A percentile compares a stretch with the other conserved stretches of the same genome.
Evolutionary conservation across 2,329 filamentous ascomycete genomes (phyloP).

Genomic region (Hymenoscyphus scutula): DNA sequence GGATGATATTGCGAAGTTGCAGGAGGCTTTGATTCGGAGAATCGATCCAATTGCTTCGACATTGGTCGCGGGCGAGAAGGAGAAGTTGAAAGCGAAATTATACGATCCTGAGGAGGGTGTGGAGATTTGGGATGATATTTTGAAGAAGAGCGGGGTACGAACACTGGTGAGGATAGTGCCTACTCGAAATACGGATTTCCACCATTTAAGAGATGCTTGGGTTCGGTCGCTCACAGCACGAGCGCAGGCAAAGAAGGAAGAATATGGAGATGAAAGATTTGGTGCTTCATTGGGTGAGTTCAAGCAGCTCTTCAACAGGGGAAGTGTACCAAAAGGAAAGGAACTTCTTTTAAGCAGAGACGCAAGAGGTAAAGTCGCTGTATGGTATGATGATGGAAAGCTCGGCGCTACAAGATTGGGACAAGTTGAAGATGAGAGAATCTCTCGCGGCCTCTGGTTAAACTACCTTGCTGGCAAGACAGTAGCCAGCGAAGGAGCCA

Average conservation of each 20-base stretch:
- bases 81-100: slow-evolving; percentile 65
- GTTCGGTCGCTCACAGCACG: slow-evolving; percentile 79
- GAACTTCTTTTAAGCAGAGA: slow-evolving; percentile 73
- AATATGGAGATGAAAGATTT: slow-evolving; percentile 70
- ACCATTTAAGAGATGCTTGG: slow-evolving; percentile 87
- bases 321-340: slow-evolving; percentile 75
- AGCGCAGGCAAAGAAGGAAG: slow-evolving; percentile 56
- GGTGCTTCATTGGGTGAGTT: slow-evolving; percentile 73
- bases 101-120: slow-evolving; percentile 68
- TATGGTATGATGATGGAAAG: slow-evolving; percentile 62
- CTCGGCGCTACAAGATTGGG: slow-evolving; percentile 59
- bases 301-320: slow-evolving; percentile 76
- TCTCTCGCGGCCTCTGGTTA: slow-evolving; percentile 81
- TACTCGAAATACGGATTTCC: slow-evolving; percentile 91
- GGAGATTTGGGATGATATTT: slow-evolving; percentile 69
- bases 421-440: slow-evolving; percentile 70
- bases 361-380: slow-evolving; percentile 60
- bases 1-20: slow-evolving; percentile 75
- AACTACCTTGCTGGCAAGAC: slow-evolving; percentile 84
- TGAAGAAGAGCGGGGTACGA: slow-evolving; percentile 66
- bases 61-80: slow-evolving; percentile 78
- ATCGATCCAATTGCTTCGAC: slow-evolving; percentile 78
- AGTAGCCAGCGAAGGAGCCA: slow-evolving; percentile 79
- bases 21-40: slow-evolving; percentile 71
- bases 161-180: slow-evolving; percentile 82